Evolutionary conservation across 176 grass and related monocot species (phyloP), one percentile per base, ranked within the genome.

Genomic region (Oryza glaberrima): DNA sequence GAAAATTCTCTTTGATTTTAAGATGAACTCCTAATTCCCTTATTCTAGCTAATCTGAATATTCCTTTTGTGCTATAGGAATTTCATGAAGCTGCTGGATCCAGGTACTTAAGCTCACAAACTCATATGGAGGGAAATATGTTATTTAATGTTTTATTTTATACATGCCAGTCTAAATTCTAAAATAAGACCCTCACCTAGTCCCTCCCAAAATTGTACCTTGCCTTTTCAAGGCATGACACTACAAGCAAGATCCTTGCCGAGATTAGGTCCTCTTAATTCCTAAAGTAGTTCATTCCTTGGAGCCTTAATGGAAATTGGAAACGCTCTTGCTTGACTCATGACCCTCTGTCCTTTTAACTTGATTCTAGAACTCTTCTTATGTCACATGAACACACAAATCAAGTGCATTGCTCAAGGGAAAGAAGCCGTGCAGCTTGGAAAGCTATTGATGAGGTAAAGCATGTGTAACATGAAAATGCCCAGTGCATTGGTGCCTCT

Each of bases 381-480:
- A 85, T 90, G 88, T 83, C 88, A 85, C 86, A 89, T 87, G 45
- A 63, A 30, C 65, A 98, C 13, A 87, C 71, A 77, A 76, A 77
- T 81, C 87, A 92, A 73, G 74, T 98, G 30, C 96, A 95, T 88
- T 98, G 96, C 80, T 98, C 96, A 63, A 98, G 93, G 78, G 93
- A 95, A 88, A 88, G 96, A 86, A 98, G 96, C 70, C 88, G 91
- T 48, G 86, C 83, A 80, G 88, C 96, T 65, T 98, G 93, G 93
- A 88, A 95, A 92, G 87, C 85, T 65, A 78, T 98, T 78, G 91
- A 98, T 40, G 93, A 98, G 91, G 96, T 95, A 84, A 73, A 64
- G 54, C 45, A 84, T 77, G 63, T 77, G 63, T 81, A 66, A 76
- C 47, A 11, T 75, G 65, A 75, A 36, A 65, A 41, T 69, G 60